Evolutionary conservation across 176 grass and related monocot genomes (phyloP).

Genomic region (Cenchrus purpureus): DNA sequence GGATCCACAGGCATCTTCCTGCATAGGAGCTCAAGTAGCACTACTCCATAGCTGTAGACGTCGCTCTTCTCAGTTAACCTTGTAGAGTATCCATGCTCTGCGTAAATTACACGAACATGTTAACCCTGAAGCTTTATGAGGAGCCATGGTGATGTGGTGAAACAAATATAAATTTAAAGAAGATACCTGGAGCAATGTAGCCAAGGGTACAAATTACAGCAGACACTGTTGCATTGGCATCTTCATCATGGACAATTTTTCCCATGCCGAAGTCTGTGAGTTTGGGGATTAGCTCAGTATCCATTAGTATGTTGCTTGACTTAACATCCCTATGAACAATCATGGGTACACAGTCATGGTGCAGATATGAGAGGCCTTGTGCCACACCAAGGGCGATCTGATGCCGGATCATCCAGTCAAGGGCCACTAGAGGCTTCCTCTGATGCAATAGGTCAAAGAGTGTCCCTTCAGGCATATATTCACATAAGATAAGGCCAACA

Average conservation of each 20-base stretch:
- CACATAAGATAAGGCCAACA: conserved; percentile 53
- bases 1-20: conserved; percentile 69
- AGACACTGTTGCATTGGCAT: conserved; percentile 46
- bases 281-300: conserved; percentile 60
- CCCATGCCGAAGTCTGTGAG: conserved; percentile 69
- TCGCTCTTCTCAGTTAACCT: conserved; percentile 67
- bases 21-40: conserved; percentile 70
- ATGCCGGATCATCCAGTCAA: conserved; percentile 45
- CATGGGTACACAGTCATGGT: conserved; percentile 71
- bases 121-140: background rate
- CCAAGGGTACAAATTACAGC: conserved; percentile 66
- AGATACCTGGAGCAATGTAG: conserved; percentile 75
- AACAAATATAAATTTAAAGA: background rate
- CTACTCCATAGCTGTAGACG: conserved; percentile 74
- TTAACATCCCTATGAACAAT: conserved; percentile 74
- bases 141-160: background rate
- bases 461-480: conserved; percentile 59
- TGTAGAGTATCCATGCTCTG: conserved; percentile 62
- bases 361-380: conserved; percentile 66
- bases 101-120: background rate
- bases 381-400: conserved; percentile 51
- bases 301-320: conserved; percentile 66
- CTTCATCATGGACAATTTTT: conserved; percentile 35
- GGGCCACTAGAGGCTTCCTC: conserved; percentile 39
- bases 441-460: conserved; percentile 59